These are phyloP conservation scores for Talaromyces verruculosus DNA, from an alignment of 2,329 filamentous ascomycete genomes.

Conservation along the genomic window DNA sequence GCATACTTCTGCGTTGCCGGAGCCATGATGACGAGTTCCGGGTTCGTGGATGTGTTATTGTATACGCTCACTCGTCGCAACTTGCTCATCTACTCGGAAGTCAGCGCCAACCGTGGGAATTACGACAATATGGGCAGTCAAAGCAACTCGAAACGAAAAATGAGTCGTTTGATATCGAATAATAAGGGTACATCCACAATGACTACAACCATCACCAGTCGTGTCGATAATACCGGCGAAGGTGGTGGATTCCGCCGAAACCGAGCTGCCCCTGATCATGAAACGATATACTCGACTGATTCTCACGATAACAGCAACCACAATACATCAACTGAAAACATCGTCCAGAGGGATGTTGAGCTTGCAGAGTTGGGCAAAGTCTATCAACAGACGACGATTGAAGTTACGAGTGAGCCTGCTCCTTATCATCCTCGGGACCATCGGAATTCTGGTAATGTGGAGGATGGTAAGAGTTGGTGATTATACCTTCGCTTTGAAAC, in stretches of 20 bases:
- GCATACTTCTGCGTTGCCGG: constrained; percentile 55
- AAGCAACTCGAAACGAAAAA: not conserved
- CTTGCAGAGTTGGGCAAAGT: constrained; percentile 40
- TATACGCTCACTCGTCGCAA: constrained; percentile 59
- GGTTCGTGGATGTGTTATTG: constrained; percentile 59
- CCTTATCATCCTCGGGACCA: not conserved
- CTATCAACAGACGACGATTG: constrained; percentile 47
- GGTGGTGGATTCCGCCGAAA: constrained; percentile 19
- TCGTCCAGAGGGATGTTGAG: constrained; percentile 39
- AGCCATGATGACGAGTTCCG: constrained; percentile 58
- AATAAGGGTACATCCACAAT: constrained; percentile 21
- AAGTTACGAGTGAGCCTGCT: constrained; percentile 34
- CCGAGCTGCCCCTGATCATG: constrained; percentile 27
- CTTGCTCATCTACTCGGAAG: constrained; percentile 54
- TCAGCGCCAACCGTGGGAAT: constrained; percentile 30
- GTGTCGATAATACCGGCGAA: constrained; percentile 25
- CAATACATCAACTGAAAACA: constrained; percentile 43
- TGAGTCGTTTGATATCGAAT: not conserved
- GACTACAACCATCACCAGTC: constrained; percentile 33
- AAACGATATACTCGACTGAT: constrained; percentile 31
- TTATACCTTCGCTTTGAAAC: not conserved
- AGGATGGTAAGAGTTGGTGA: not conserved
- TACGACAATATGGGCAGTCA: constrained; percentile 17
- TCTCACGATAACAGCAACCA: not conserved
- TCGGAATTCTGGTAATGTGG: not conserved